Evolutionary conservation across 1,284 basidiomycete genomes (phyloP), one percentile per base, ranked within the genome.

Genomic region (Uromyces viciae-fabae): DNA sequence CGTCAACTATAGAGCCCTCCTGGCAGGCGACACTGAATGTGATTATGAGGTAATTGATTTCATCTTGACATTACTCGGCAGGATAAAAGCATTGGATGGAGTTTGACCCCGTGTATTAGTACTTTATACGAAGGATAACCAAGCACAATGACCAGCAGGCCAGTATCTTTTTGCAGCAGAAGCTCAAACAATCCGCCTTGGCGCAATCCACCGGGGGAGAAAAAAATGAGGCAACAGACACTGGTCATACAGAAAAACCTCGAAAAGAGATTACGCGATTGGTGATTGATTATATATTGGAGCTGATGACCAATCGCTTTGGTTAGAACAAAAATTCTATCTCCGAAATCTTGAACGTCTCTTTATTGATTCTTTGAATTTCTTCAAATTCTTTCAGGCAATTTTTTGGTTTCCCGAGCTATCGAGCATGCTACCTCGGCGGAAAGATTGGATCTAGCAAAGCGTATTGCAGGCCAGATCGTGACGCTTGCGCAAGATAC

Each of bases 101-200:
- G 17, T 49, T 58, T 72, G 38, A 60, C 46, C 31, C 5, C 15
- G 14, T 68, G 42, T 2, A 68, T 58, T 49, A 81, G 79, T 81
- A 75, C n/a, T 81, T 81, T 42, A 81, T 81, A 40, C 71, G 72
- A 28, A 54, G 79, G 58, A 81, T 81, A n/a, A 81, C 79, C 28
- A 73, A 81, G 49, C 71, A 81, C 49, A 81, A 81, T 52, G 79
- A 81, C 36, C 79, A 81, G 52, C 79, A 81, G 52, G 71, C 79
- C 28, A 81, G 79, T n/a, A 81, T 81, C 49, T 81, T 81, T 58
- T 40, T 81, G 71, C 79, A 81, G 38, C 79, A 81, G 42, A 81
- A 81, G 62, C 79, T 81, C 62, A 81, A 81, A 36, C 79, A 81
- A 69, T 81, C 79, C n/a, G 79, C 79, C 25, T 33, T 81, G 17